Conservation (phyloP, 768 basidiomycete species). For the Boletus tomentosulus region DNA sequence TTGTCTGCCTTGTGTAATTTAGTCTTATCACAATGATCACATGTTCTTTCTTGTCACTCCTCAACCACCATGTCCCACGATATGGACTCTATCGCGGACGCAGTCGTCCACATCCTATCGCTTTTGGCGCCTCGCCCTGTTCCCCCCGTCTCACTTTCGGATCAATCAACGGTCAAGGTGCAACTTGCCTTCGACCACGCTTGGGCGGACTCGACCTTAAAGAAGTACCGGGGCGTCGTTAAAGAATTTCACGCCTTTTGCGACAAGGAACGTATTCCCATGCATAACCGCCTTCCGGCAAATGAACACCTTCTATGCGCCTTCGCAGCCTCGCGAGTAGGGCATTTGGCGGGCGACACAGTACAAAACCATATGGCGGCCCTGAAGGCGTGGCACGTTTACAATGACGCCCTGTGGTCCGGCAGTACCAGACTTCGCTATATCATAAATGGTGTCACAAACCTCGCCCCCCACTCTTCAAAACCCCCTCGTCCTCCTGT, state of each 20-base stretch:
- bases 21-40: no score
- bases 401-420: constrained; percentile 23
- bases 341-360: background rate
- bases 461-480: constrained; percentile 17
- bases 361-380: background rate
- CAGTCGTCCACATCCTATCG: no score
- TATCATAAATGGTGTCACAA: constrained; percentile 21
- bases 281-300: constrained; percentile 15
- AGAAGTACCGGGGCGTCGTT: background rate
- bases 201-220: background rate
- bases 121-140: no score
- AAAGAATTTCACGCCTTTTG: constrained; percentile 19
- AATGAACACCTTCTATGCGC: constrained; percentile 25
- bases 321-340: constrained; percentile 18
- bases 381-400: constrained; percentile 34
- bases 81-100: no score
- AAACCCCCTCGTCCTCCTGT: constrained; percentile 20
- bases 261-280: constrained; percentile 14
- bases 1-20: background rate
- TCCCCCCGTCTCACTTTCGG: no score
- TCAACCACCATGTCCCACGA: no score
- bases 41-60: no score
- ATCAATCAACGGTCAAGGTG: background rate
- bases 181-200: background rate
- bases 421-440: constrained; percentile 18